phyloP scores from a whole-genome alignment of 176 grass and related monocot genomes.

The Urochloa ruziziensis region DNA sequence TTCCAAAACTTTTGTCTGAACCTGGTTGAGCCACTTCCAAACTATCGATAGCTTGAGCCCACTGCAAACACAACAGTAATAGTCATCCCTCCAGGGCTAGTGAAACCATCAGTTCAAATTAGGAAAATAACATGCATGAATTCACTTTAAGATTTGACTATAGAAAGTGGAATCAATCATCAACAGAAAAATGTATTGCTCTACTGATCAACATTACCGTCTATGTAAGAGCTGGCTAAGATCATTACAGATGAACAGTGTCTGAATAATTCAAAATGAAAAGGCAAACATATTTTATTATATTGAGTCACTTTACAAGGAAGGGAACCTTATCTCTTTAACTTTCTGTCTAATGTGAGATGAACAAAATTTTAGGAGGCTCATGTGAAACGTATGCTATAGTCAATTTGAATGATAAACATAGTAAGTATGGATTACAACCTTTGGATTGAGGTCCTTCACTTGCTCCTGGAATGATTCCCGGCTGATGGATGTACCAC shows the following conservation, averaged over 20 bases:
- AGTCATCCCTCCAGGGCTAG: neutral
- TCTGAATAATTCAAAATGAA: neutral
- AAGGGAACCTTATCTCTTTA: neutral
- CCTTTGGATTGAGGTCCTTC: slow-evolving; percentile 92
- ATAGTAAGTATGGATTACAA: slow-evolving; percentile 34
- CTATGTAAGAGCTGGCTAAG: neutral
- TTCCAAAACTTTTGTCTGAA: slow-evolving; percentile 80
- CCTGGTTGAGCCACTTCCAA: slow-evolving; percentile 56
- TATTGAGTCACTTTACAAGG: neutral
- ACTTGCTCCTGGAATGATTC: slow-evolving; percentile 82
- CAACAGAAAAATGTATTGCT: neutral
- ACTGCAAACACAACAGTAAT: slow-evolving; percentile 48
- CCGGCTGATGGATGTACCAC: slow-evolving; percentile 55
- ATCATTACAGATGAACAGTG: neutral
- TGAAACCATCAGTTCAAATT: neutral
- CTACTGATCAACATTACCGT: neutral
- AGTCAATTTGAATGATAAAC: neutral
- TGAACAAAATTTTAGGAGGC: neutral
- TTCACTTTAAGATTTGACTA: neutral
- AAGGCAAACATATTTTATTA: neutral
- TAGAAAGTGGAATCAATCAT: neutral
- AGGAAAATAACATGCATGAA: neutral
- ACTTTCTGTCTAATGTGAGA: neutral
- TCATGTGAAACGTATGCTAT: neutral
- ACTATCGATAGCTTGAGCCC: slow-evolving; percentile 84